Base-by-base conservation (phyloP, 768 basidiomycete species). In the Pseudohyphozyma bogoriensis region DNA sequence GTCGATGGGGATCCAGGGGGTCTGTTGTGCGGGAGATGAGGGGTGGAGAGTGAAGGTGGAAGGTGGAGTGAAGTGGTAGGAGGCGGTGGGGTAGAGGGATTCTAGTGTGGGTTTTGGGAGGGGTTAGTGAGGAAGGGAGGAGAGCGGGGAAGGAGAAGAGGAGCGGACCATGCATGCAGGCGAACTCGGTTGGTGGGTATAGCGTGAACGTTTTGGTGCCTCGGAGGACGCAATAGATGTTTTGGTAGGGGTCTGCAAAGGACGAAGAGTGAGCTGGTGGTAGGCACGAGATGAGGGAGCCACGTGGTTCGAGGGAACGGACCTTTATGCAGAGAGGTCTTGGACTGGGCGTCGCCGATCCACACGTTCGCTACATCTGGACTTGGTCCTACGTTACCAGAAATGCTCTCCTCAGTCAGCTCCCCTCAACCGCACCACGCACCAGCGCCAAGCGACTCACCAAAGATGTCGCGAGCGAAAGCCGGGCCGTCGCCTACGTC, bases 311-410 rank as follows among this genome's bases (percentile, higher is more conserved):
- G 35, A 42, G 0, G 32, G 24, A 26, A 65, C 77, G 54, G 65
- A 88, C 89, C 90, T 69, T 82, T 86, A 71, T 96, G 92, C 47
- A 93, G 79, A 56, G 85, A 88, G 1, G 92, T 95, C 18, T 82
- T 76, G 69, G 88, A 90, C 59, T 77, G 75, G 56, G 78, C 76
- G 68, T 86, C 79, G 15, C 92, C 91, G 37, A 95, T 87, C 90
- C 91, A 96, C 24, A 96, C 70, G 71, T 95, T 95, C 4, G 89
- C 89, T 8, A 89, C 91, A 69, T 96, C 92, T 0, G 91, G 88
- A 22, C 75, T 66, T 65, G 75, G 77, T 39, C 79, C 86, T 64
- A 35, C 16, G 24, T 31, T n/a, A 45, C n/a, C n/a, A n/a, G n/a
- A n/a, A n/a, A n/a, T n/a, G n/a, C n/a, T n/a, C n/a, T n/a, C n/a